Evolutionary conservation across 2,329 filamentous ascomycete genomes (phyloP).

Genomic region (Blumeria hordei): DNA sequence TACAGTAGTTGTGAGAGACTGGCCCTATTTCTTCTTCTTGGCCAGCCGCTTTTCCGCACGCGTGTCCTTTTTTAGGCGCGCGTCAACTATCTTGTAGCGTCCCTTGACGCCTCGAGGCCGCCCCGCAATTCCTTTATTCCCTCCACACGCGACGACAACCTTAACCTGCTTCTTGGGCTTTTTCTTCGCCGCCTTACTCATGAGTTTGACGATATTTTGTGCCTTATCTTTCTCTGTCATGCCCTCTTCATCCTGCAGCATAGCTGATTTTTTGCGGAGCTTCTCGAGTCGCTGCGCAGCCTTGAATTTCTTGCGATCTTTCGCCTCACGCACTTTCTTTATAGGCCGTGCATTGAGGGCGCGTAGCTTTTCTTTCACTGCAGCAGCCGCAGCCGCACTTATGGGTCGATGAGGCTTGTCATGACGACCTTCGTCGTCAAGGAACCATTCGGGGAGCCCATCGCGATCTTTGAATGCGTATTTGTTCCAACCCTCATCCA

Average conservation of each 20-base stretch:
- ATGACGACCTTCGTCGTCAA: constrained; percentile 74
- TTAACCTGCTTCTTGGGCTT: constrained; percentile 65
- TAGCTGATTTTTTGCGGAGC: constrained; percentile 86
- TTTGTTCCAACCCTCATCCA: constrained; percentile 88
- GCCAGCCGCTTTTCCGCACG: constrained; percentile 58
- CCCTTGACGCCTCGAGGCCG: constrained; percentile 83
- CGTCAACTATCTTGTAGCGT: constrained; percentile 90
- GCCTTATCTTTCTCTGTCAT: constrained; percentile 95
- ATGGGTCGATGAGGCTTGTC: constrained; percentile 74
- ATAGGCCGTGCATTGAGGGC: constrained; percentile 89
- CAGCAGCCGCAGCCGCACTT: constrained; percentile 64
- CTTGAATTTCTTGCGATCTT: constrained; percentile 93
- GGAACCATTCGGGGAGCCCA: constrained; percentile 89
- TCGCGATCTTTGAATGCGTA: constrained; percentile 76
- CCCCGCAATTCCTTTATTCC: constrained; percentile 66
- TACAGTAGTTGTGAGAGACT: no score
- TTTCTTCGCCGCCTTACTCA: constrained; percentile 63
- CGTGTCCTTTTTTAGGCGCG: constrained; percentile 89
- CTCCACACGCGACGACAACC: constrained; percentile 67
- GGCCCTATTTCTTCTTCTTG: constrained; percentile 38
- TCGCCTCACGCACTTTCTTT: constrained; percentile 96
- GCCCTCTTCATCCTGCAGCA: constrained; percentile 69
- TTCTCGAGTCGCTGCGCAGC: constrained; percentile 78
- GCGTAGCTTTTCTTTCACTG: constrained; percentile 84
- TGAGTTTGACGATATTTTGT: constrained; percentile 53